Conservation (phyloP, 352 stramenopile genomes). For the Globisporangium yorkense region DNA sequence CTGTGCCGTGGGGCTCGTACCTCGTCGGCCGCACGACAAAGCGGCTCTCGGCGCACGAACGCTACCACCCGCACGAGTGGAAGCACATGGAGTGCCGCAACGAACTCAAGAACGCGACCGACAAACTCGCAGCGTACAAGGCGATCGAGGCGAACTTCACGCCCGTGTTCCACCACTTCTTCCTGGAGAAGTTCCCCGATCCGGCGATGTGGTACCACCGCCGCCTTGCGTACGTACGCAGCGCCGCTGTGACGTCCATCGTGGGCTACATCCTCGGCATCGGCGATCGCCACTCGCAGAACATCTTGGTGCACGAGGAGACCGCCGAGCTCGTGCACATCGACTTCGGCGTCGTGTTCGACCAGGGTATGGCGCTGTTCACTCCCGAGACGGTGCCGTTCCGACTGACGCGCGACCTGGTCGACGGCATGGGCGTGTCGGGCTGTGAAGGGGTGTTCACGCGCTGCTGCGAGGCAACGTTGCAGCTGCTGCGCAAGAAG, state of each 20-base stretch:
- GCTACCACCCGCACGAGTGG: constrained; percentile 95
- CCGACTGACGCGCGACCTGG: constrained; percentile 96
- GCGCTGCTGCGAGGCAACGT: constrained; percentile 90
- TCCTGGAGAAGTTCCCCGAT: constrained; percentile 96
- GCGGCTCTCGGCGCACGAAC: constrained; percentile 80
- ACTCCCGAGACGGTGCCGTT: constrained; percentile 99
- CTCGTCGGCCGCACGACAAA: constrained; percentile 59
- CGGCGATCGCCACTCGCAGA: constrained; percentile 97
- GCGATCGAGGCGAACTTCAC: constrained; percentile 94
- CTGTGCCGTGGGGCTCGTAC: constrained; percentile 92
- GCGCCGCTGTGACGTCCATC: constrained; percentile 96
- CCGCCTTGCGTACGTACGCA: constrained; percentile 94
- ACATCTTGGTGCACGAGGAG: constrained; percentile 97
- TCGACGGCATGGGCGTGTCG: constrained; percentile 98
- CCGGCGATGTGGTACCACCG: constrained; percentile 91
- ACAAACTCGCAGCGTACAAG: constrained; percentile 83
- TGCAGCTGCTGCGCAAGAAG: constrained; percentile 91
- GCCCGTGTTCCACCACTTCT: constrained; percentile 97
- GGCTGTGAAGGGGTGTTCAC: constrained; percentile 96
- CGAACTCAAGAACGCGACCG: constrained; percentile 63
- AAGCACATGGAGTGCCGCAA: constrained; percentile 74
- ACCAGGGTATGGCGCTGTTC: constrained; percentile 92
- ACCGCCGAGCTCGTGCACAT: constrained; percentile 99
- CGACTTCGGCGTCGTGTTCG: constrained; percentile 99
- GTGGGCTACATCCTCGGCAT: constrained; percentile 96